Percentiles rank a stretch among this genome's conserved stretches.
Conservation (phyloP, 1,139 yeast species). For the Pichia sp. region DNA sequence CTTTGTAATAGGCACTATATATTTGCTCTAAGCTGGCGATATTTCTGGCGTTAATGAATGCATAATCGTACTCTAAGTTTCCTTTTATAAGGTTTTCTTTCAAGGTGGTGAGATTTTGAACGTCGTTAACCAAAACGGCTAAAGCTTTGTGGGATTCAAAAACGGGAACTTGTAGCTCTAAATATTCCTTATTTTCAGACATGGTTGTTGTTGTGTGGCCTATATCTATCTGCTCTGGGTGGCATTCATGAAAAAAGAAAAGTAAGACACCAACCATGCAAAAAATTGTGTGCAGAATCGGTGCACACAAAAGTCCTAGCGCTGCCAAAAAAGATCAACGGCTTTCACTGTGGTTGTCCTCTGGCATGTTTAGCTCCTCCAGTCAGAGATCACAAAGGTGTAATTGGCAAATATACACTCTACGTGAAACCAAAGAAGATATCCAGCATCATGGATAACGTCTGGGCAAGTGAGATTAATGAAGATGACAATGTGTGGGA, state of each 20-base stretch:
- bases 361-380: too few relatives aligned
- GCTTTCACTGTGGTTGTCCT: too few relatives aligned
- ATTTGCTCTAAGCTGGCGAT: conserved; percentile 47
- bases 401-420: too few relatives aligned
- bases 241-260: too few relatives aligned
- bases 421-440: too few relatives aligned
- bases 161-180: conserved; percentile 37
- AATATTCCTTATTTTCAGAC: conserved; percentile 1
- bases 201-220: background rate
- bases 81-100: conserved; percentile 38
- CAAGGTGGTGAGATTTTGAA: conserved; percentile 41
- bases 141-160: conserved; percentile 37
- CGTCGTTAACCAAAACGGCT: conserved; percentile 41
- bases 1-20: conserved; percentile 47
- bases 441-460: background rate
- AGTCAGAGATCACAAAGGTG: too few relatives aligned
- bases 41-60: conserved; percentile 48
- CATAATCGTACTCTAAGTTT: conserved; percentile 40
- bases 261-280: too few relatives aligned
- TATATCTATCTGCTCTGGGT: too few relatives aligned
- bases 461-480: conserved; percentile 2
- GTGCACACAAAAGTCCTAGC: too few relatives aligned
- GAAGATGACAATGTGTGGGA: conserved; percentile 4
- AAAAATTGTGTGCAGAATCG: too few relatives aligned
- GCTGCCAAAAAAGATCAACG: too few relatives aligned